Evolutionary conservation across 768 basidiomycete species (phyloP), one percentile per base, ranked within the genome.

Genomic region (Amylocystis lapponica): DNA sequence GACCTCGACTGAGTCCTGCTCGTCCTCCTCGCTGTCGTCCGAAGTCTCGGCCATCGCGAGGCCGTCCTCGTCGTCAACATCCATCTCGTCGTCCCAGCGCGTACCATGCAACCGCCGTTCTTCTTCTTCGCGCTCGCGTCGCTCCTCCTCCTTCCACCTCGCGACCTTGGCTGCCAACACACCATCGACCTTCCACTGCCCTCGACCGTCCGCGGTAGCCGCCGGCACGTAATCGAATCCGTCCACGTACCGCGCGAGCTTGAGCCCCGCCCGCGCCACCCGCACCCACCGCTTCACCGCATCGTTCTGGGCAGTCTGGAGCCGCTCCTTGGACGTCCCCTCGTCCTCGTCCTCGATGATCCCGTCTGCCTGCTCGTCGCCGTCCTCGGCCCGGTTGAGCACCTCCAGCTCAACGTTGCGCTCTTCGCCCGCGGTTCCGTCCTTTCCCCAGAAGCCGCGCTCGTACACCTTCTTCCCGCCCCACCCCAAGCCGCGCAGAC

Each of bases 401-500:
- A 93, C 82, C 54, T 93, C 92, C 42, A 88, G 71, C 69, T 98
- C 95, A 48, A 65, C 56, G 30, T 68, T 66, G 36, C 74, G 71
- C 44, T 82, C 81, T 39, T 83, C 84, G 25, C 76, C n/a, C 46
- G 43, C 14, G 52, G 44, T 31, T 44, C 54, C 48, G 22, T 43
- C 46, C 39, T 70, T 69, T 58, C 85, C 88, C 96, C 96, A 99
- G 61, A 84, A 98, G 0, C 94, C 95, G 30, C 89, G 79, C 61
- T 95, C 92, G 59, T 86, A 98, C 13, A 97, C 82, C 48, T 80
- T 79, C 46, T 90, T 74, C 5, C 89, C 86, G 3, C 90, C 84
- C 96, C 96, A 99, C 53, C 93, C 93, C 83, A 94, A 90, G 1
- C 96, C 96, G 25, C 96, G 76, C 52, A 97, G 60, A 55, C 86